Evolutionary conservation across 2,329 filamentous ascomycete genomes (phyloP).

Genomic region (Bertia moriformis): DNA sequence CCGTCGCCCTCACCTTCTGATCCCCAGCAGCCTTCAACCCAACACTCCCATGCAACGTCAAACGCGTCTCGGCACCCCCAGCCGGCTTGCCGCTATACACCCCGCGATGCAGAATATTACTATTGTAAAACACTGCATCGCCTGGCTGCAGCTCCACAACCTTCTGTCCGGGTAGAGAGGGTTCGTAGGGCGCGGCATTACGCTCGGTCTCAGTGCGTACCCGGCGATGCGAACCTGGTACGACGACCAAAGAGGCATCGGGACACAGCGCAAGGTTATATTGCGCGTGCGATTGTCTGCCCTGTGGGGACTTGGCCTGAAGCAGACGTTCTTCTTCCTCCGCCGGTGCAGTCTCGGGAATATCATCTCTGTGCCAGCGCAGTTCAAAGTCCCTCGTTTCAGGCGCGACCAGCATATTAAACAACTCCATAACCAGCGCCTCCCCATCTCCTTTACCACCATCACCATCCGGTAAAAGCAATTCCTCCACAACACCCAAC

Average conservation of each 20-base stretch:
- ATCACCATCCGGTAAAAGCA: constrained; percentile 7
- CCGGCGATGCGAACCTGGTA: constrained; percentile 7
- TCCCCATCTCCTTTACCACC: background rate
- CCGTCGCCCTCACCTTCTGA: constrained; percentile 18
- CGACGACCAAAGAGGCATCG: constrained; percentile 6
- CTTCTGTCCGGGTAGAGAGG: constrained; percentile 4
- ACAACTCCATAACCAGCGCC: constrained; percentile 5
- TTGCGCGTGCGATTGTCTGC: constrained; percentile 4
- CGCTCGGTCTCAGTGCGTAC: constrained; percentile 5
- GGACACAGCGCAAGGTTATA: constrained; percentile 7
- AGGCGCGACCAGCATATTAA: constrained; percentile 6
- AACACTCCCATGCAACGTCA: constrained; percentile 22
- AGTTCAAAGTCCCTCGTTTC: constrained; percentile 6
- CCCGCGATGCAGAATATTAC: constrained; percentile 6
- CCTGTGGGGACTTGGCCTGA: constrained; percentile 17
- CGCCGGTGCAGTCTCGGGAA: constrained; percentile 4
- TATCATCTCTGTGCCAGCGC: constrained; percentile 6
- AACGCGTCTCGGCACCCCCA: constrained; percentile 4
- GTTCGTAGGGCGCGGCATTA: constrained; percentile 3
- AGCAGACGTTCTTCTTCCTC: constrained; percentile 5
- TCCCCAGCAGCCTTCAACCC: constrained; percentile 8
- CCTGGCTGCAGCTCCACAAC: constrained; percentile 6
- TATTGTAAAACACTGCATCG: constrained; percentile 7
- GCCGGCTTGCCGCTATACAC: constrained; percentile 5
- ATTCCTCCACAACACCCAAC: background rate